phyloP scores from a whole-genome alignment of 768 basidiomycete genomes.

The Rhizopogon vulgaris region DNA sequence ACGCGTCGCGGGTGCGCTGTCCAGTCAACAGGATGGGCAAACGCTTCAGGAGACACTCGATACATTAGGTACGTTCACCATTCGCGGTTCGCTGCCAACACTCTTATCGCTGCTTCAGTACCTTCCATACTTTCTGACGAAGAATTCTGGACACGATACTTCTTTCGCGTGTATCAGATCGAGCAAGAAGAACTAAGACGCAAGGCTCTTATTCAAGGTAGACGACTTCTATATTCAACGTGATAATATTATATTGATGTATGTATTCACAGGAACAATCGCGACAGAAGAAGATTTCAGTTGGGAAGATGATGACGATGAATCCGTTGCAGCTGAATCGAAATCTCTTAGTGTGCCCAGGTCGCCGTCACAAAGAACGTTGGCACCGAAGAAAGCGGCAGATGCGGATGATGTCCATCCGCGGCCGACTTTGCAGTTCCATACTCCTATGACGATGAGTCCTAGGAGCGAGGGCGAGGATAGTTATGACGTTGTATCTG shows the following conservation, averaged over 20 bases:
- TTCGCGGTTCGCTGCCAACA: background rate
- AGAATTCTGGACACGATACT: conserved; percentile 84
- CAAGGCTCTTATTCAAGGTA: conserved; percentile 71
- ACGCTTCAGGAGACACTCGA: conserved; percentile 49
- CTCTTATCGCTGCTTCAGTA: conserved; percentile 37
- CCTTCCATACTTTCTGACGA: conserved; percentile 57
- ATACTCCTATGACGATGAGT: conserved; percentile 32
- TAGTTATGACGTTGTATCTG: conserved; percentile 63
- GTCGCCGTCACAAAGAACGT: conserved; percentile 17
- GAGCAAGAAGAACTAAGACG: conserved; percentile 72
- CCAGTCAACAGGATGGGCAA: conserved; percentile 45
- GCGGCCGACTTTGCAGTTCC: conserved; percentile 27
- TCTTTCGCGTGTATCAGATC: conserved; percentile 83
- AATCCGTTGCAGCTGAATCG: conserved; percentile 24
- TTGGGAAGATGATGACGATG: conserved; percentile 94
- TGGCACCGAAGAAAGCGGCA: conserved; percentile 16
- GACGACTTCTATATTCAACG: conserved; percentile 7
- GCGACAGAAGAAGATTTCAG: conserved; percentile 84
- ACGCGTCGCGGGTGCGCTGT: conserved; percentile 42
- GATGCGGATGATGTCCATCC: conserved; percentile 15
- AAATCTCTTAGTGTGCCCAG: conserved; percentile 4
- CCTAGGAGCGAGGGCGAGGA: conserved; percentile 52
- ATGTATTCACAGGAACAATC: conserved; percentile 36
- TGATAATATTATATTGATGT: conserved; percentile 2
- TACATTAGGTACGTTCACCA: conserved; percentile 46